Base-by-base conservation (phyloP, 441 rosid species). In the Croton setiger region DNA sequence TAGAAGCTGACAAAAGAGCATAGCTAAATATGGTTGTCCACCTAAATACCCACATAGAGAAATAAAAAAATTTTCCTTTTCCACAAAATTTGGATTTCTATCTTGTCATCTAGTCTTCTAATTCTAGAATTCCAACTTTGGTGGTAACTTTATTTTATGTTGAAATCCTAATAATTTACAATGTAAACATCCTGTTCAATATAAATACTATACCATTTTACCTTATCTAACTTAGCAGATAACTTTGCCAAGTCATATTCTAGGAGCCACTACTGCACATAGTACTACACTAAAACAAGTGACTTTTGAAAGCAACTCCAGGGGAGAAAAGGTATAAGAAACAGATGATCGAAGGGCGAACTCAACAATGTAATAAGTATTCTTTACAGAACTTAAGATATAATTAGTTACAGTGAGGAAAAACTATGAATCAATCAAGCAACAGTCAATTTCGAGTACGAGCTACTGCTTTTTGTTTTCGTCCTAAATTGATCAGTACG, bases 11-110 rank as follows among this genome's bases (percentile, higher is more conserved):
- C 52, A 71, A 27, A 39, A 53, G 10, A 39, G 43, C 21, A 21
- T 36, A 23, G 47, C 58, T 13, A 57, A 48, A 13, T n/a, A 39
- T 21, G 12, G 60, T 15, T 77, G 82, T 63, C 75, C 18, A 37
- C 78, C 55, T 14, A 8, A 48, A 39, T n/a, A 1, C 4, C 13
- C 27, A 31, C 66, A 58, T 73, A 11, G 76, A 51, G 44, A 82
- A 78, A 74, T 80, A 58, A 35, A 4, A 47, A 17, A 17, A 18
- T 43, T 23, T 0, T 63, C 55, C 45, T 23, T 31, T 45, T 58
- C 70, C 45, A 7, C 0, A 20, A 14, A 4, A 13, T 66, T 76
- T 69, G 77, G 75, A 63, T 71, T 56, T 39, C 31, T 23, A 47
- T 23, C 41, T 52, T 47, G 48, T 27, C 31, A 27, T 27, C 31